phyloP scores from a whole-genome alignment of 1,284 basidiomycete genomes.

The Cryptococcus floricola region DNA sequence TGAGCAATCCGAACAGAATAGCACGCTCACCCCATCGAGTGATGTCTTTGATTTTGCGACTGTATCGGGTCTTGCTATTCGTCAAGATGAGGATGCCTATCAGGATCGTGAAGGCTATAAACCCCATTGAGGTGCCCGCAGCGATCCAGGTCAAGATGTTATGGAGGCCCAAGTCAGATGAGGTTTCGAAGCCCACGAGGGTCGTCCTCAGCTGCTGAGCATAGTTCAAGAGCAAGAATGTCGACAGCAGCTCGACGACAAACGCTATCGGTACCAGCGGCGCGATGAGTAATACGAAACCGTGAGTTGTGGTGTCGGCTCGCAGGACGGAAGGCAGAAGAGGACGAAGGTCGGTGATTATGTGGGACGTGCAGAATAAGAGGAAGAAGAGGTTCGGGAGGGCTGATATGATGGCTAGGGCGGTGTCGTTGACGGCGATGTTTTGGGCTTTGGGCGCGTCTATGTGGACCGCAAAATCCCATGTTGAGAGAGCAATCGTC shows the following conservation, averaged over 20 bases:
- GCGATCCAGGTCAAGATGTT: background rate
- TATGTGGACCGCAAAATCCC: constrained; percentile 16
- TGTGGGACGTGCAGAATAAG: constrained; percentile 13
- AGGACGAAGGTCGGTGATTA: constrained; percentile 13
- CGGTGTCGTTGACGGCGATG: constrained; percentile 13
- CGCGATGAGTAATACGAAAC: constrained; percentile 8
- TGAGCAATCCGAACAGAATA: background rate
- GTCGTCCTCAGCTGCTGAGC: background rate
- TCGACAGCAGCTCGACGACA: constrained; percentile 12
- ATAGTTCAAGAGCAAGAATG: constrained; percentile 12
- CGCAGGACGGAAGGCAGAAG: constrained; percentile 7
- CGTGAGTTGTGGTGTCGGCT: background rate
- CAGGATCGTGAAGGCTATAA: constrained; percentile 6
- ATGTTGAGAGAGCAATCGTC: constrained; percentile 10
- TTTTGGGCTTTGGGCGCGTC: background rate
- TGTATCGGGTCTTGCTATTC: background rate
- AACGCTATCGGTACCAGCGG: constrained; percentile 20
- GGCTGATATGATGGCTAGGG: constrained; percentile 16
- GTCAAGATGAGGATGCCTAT: constrained; percentile 14
- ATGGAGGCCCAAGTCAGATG: background rate
- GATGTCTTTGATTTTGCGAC: background rate
- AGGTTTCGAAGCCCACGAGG: background rate
- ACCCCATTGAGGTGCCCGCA: constrained; percentile 1
- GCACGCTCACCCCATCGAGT: constrained; percentile 5
- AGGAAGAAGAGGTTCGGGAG: constrained; percentile 16